Percentiles rank a stretch among this genome's conserved stretches.
Evolutionary conservation across 2,329 filamentous ascomycete species (phyloP).

Genomic region (Phaeosphaeria sp.): DNA sequence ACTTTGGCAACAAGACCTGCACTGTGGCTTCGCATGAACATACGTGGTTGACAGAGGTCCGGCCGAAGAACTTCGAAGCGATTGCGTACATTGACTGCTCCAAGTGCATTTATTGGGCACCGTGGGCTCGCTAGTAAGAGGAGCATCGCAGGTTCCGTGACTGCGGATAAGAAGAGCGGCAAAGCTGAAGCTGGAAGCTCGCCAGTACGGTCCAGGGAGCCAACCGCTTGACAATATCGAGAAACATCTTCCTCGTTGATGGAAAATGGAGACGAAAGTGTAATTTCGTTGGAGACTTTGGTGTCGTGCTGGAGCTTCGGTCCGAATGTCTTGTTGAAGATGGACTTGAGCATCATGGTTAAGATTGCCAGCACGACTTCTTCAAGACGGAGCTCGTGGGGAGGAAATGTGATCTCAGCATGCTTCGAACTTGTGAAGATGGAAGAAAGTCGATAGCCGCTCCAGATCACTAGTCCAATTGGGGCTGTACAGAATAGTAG

Average conservation of each 20-base stretch:
- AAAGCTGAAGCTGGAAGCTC: neutral
- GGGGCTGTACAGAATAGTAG: neutral
- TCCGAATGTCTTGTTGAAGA: neutral
- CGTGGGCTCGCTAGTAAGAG: neutral
- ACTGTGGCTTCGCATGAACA: neutral
- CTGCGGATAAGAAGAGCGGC: neutral
- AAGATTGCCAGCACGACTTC: neutral
- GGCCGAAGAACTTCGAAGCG: neutral
- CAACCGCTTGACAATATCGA: neutral
- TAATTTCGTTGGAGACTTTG: neutral
- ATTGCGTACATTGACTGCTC: neutral
- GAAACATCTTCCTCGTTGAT: neutral
- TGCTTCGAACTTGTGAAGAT: neutral
- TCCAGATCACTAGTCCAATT: neutral
- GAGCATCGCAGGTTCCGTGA: neutral
- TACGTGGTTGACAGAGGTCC: neutral
- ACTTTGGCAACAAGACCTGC: neutral
- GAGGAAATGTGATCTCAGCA: neutral
- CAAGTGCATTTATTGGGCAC: neutral
- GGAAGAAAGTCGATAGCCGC: neutral
- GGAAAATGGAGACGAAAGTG: neutral
- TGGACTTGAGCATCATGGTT: neutral
- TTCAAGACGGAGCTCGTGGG: neutral
- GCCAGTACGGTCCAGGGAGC: neutral
- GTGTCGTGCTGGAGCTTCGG: neutral